Conservation (phyloP, 805 yeast genomes). For the Barnettozyma wickerhamii region DNA sequence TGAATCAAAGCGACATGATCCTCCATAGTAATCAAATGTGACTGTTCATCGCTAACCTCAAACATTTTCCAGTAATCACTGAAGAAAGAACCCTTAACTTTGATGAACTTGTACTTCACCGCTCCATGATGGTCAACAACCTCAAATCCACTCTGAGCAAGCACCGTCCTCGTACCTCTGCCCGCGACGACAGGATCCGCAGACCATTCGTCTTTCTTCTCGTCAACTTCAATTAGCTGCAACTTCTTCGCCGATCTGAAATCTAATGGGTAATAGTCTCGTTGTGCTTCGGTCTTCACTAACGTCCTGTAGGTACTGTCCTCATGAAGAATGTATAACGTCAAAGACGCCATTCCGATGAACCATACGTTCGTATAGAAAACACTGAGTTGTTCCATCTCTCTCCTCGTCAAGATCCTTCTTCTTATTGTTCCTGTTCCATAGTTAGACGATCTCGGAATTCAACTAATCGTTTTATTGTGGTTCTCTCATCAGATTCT, state of each 20-base stretch:
- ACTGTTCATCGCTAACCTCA: neutral
- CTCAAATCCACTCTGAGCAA: slow-evolving; percentile 1
- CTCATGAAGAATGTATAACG: slow-evolving; percentile 1
- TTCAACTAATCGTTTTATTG: too few species aligned
- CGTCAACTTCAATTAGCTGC: slow-evolving; percentile 5
- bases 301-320: neutral
- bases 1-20: slow-evolving; percentile 5
- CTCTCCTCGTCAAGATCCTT: too few species aligned
- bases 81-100: neutral
- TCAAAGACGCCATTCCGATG: slow-evolving; percentile 1
- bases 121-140: slow-evolving; percentile 3
- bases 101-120: slow-evolving; percentile 5
- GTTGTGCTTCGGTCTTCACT: slow-evolving; percentile 1
- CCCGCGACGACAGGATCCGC: neutral
- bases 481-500: too few species aligned
- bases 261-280: slow-evolving; percentile 8
- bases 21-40: neutral
- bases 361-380: slow-evolving; percentile 7
- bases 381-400: slow-evolving; percentile 7
- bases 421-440: too few species aligned
- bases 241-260: slow-evolving; percentile 1
- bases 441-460: too few species aligned
- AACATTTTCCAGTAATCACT: slow-evolving; percentile 8
- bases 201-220: neutral
- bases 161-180: neutral